Base-by-base conservation (phyloP, 805 yeast genomes). In the Candida sithepensis region DNA sequence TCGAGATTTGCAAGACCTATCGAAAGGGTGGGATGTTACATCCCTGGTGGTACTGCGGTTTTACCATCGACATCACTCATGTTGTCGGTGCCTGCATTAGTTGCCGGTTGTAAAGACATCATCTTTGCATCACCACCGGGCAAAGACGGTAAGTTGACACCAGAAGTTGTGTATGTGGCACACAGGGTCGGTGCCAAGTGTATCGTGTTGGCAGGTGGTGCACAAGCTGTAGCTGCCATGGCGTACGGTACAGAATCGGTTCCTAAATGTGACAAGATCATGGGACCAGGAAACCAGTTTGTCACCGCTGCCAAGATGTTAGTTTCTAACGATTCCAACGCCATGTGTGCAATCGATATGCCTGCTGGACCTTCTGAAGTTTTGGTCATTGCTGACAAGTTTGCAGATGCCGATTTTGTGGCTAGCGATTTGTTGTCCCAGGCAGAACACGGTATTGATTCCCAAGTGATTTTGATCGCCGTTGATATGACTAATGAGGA, bases 341-440 rank as follows among this genome's bases (percentile, higher is more conserved):
- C 99, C 7, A 73, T 91, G 61, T 94, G 97, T 64, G 87, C 96
- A 16, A 94, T 94, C 57, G 99, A 94, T 68, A 92, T 94, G 98
- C 99, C 99, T 43, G 99, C 99, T 22, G 99, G 99, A 9, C 99
- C 99, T 24, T 87, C 96, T 44, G 99, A 94, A 70, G 99, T 94
- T 21, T 75, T 94, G 50, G 99, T 92, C n/a, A 74, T 94, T 58
- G 96, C 96, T 42, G 99, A 94, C 66, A 79, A 74, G 50, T 63
- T 77, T 41, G 88, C 97, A 12, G 96, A 90, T 68, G 92, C 96
- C 21, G 96, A 90, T 61, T 94, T 88, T 67, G 99, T 94, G 26
- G 99, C 97, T n/a, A 81, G 90, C 54, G 99, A 94, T 67, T 76
- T 94, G 63, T 75, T 94, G 49, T 91, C 98, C 0, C 99, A 94